Evolutionary conservation across 345 rosid species (phyloP).

Genomic region (Pistacia vera): DNA sequence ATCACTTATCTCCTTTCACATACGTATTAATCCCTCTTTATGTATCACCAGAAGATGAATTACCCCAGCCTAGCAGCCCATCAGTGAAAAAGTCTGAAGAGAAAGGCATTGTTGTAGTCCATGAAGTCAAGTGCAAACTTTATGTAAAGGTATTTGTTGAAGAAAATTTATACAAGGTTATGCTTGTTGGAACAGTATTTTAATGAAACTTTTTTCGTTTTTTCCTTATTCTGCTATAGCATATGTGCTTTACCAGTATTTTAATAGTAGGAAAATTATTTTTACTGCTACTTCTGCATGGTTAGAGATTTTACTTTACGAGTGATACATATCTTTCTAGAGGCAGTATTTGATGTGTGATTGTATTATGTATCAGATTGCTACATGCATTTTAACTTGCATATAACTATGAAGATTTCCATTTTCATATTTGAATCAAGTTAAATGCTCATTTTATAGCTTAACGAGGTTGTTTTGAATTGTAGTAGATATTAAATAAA

Average conservation of each 20-base stretch:
- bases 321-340: neutral
- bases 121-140: conserved; percentile 97
- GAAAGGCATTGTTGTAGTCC: conserved; percentile 74
- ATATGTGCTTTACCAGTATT: neutral
- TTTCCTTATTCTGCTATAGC: neutral
- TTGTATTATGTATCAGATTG: neutral
- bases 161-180: conserved; percentile 4
- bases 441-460: neutral
- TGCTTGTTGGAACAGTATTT: conserved; percentile 2
- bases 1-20: conserved; percentile 7
- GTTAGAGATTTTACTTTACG: neutral
- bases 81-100: conserved; percentile 91
- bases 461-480: neutral
- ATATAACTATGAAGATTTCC: neutral
- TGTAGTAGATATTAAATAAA: neutral
- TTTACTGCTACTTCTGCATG: neutral
- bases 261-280: neutral
- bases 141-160: conserved; percentile 73
- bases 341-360: neutral
- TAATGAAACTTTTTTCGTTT: neutral
- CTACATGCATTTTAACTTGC: neutral
- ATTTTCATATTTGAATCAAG: neutral
- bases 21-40: conserved; percentile 16
- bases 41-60: conserved; percentile 58
- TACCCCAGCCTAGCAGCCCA: conserved; percentile 87